These are phyloP conservation scores for Ophiocordyceps unilateralis DNA, from an alignment of 2,329 filamentous ascomycete species.

Conservation along the genomic window DNA sequence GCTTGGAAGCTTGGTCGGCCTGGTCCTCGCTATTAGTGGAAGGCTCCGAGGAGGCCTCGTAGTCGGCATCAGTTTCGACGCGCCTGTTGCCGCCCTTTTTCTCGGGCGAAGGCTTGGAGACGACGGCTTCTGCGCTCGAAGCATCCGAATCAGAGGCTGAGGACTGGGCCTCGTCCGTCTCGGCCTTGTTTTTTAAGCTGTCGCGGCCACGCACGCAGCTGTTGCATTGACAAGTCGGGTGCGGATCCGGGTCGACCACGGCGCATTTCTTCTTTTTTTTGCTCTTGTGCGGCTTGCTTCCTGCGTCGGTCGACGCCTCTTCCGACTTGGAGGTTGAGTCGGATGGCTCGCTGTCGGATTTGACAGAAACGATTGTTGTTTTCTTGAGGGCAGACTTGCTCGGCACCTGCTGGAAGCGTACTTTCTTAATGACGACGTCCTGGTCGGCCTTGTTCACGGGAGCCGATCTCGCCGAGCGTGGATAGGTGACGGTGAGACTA, in stretches of 20 bases:
- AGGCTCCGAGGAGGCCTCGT: background rate
- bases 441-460: slow-evolving; percentile 2
- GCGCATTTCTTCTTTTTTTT: no score
- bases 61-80: background rate
- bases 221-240: no score
- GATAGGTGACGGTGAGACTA: slow-evolving; percentile 29
- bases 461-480: slow-evolving; percentile 16
- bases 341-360: slow-evolving; percentile 7
- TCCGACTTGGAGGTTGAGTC: slow-evolving; percentile 8
- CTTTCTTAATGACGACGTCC: slow-evolving; percentile 18
- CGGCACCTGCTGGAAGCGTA: slow-evolving; percentile 21
- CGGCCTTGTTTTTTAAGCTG: no score
- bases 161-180: no score
- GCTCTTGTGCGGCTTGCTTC: no score
- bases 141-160: background rate
- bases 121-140: slow-evolving; percentile 2
- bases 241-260: no score
- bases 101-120: slow-evolving; percentile 4
- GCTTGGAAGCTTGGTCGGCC: background rate
- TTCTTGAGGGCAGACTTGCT: slow-evolving; percentile 22
- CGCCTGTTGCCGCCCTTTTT: background rate
- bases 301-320: slow-evolving; percentile 3
- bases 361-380: slow-evolving; percentile 6
- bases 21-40: background rate
- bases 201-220: no score